Base-by-base conservation (phyloP, 768 basidiomycete genomes). In the Kondoa subrosea region DNA sequence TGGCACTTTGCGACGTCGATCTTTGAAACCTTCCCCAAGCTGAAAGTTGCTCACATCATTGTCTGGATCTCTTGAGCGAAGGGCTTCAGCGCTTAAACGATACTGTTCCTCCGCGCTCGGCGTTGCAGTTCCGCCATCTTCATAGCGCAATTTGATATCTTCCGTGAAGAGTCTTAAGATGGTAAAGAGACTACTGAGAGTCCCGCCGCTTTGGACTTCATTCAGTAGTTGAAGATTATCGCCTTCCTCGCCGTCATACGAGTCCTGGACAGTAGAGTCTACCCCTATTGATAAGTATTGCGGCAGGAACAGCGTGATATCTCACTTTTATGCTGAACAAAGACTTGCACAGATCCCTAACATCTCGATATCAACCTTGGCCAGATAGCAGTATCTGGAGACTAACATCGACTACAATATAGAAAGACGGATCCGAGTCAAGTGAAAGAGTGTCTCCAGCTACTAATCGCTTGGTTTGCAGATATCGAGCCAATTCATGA, bases 341-440 rank as follows among this genome's bases (percentile, higher is more conserved):
- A 95, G 14, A 97, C 90, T 74, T 99, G 90, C 16, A 93, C 93
- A 69, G 83, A 87, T n/a, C 95, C n/a, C n/a, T n/a, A n/a, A n/a
- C n/a, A n/a, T n/a, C n/a, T n/a, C n/a, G n/a, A n/a, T n/a, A n/a
- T n/a, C n/a, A n/a, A n/a, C n/a, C n/a, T n/a, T n/a, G n/a, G n/a
- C n/a, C n/a, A n/a, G n/a, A n/a, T n/a, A n/a, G n/a, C n/a, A n/a
- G n/a, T n/a, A n/a, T n/a, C n/a, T n/a, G n/a, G n/a, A n/a, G n/a
- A n/a, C n/a, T n/a, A n/a, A n/a, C 95, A 76, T 99, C 95, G 33
- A 97, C 87, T 34, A 99, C 93, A 76, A 91, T 96, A 77, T 96
- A 97, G 78, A 99, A 99, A 71, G 86, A 91, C 74, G 89, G 89
- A 78, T 96, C 88, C 74, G 88, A 83, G 72, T 91, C 87, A 2